Evolutionary conservation across 257 asterid species (phyloP).

Genomic region (Solanum lycopersicoides): DNA sequence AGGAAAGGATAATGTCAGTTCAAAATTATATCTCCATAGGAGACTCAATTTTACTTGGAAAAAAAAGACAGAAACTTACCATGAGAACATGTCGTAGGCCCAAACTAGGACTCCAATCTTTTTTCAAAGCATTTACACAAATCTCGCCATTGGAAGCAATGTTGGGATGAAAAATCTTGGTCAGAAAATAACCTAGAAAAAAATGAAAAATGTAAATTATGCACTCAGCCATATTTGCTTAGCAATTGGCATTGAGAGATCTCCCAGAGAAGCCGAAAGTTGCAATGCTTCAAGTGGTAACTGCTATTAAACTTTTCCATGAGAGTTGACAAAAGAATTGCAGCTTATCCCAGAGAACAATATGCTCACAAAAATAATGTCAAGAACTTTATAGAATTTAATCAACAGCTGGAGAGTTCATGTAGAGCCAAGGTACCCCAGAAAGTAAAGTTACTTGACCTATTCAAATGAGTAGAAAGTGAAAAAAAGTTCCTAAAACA

Average conservation of each 20-base stretch:
- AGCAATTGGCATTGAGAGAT: not conserved
- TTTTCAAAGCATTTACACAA: slow-evolving; percentile 94
- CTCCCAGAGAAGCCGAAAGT: not conserved
- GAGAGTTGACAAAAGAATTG: not conserved
- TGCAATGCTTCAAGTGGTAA: not conserved
- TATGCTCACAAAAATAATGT: not conserved
- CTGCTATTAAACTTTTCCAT: not conserved
- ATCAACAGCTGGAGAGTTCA: not conserved
- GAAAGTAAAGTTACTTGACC: not conserved
- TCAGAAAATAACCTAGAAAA: slow-evolving; percentile 68
- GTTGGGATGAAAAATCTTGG: slow-evolving; percentile 94
- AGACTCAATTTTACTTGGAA: not conserved
- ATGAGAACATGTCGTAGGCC: slow-evolving; percentile 86
- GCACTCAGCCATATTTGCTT: not conserved
- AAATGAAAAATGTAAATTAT: not conserved
- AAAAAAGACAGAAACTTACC: slow-evolving; percentile 18
- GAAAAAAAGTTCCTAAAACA: not conserved
- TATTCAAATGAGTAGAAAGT: not conserved
- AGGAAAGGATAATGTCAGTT: not conserved
- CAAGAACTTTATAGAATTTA: not conserved
- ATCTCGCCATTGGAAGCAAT: slow-evolving; percentile 80
- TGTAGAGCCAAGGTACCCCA: not conserved
- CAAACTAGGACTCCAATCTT: slow-evolving; percentile 87
- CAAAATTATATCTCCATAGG: not conserved
- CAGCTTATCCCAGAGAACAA: not conserved